Conservation (phyloP, 1,139 yeast species). For the Debaryomyces sp. region DNA sequence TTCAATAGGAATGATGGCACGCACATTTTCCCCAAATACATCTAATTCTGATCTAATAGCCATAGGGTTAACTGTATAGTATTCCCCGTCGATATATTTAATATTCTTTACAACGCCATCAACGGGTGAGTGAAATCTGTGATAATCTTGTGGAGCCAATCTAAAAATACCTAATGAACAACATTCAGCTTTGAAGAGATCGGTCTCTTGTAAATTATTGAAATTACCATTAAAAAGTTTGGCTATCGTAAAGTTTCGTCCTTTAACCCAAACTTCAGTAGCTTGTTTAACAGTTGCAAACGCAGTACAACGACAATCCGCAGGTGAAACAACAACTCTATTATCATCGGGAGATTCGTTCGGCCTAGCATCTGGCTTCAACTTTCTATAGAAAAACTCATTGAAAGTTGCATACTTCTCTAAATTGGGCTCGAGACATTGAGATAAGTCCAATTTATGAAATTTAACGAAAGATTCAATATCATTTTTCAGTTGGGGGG, state of each 20-base stretch:
- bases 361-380: constrained; percentile 71
- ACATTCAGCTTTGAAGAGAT: constrained; percentile 37
- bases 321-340: constrained; percentile 70
- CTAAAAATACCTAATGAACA: constrained; percentile 80
- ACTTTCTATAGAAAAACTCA: constrained; percentile 82
- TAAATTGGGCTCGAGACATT: constrained; percentile 58
- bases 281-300: constrained; percentile 67
- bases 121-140: constrained; percentile 89
- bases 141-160: constrained; percentile 96
- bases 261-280: constrained; percentile 87
- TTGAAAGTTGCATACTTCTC: constrained; percentile 70
- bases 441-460: constrained; percentile 72
- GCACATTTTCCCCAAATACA: constrained; percentile 89
- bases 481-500: constrained; percentile 62
- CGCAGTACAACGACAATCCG: constrained; percentile 84
- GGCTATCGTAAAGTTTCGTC: constrained; percentile 69
- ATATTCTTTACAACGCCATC: constrained; percentile 71
- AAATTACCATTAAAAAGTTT: constrained; percentile 65
- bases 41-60: constrained; percentile 86
- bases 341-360: constrained; percentile 58
- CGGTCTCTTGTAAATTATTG: constrained; percentile 48
- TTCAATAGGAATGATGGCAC: constrained; percentile 76
- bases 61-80: constrained; percentile 97
- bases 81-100: constrained; percentile 77
- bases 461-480: constrained; percentile 81